Evolutionary conservation across 208 protist species (phyloP).

Genomic region (Herpetomonas samuelpessoai): DNA sequence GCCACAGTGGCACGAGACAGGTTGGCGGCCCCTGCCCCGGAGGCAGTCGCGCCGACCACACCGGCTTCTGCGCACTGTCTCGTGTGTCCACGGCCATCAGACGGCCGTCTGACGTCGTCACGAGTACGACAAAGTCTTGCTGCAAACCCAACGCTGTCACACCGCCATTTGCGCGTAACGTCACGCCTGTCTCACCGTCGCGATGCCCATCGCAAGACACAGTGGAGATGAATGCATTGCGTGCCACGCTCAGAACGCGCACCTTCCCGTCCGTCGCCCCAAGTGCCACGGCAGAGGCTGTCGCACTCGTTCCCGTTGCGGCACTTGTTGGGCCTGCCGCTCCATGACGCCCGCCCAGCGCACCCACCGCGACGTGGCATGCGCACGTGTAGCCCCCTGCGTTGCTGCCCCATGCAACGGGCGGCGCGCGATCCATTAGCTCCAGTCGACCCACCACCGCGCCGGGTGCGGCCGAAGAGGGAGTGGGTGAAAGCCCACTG

Average conservation of each 20-base stretch:
- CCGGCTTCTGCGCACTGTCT: conserved; percentile 9
- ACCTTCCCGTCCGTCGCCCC: conserved; percentile 48
- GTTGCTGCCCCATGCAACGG: background rate
- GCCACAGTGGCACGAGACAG: conserved; percentile 38
- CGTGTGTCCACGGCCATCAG: conserved; percentile 27
- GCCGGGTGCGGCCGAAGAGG: no score
- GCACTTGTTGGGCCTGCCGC: background rate
- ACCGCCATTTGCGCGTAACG: conserved; percentile 15
- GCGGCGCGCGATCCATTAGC: conserved; percentile 22
- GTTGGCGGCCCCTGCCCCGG: conserved; percentile 33
- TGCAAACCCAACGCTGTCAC: conserved; percentile 32
- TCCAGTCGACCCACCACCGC: conserved; percentile 10
- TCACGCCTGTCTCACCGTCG: background rate
- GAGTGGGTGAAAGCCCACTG: no score
- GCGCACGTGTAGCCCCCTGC: conserved; percentile 11
- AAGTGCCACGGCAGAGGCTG: conserved; percentile 18
- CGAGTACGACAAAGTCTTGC: conserved; percentile 26
- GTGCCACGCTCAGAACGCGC: conserved; percentile 31
- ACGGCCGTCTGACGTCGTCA: conserved; percentile 33
- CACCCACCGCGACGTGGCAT: conserved; percentile 28
- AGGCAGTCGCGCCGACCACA: conserved; percentile 28
- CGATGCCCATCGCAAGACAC: conserved; percentile 2
- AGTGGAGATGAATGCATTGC: conserved; percentile 22
- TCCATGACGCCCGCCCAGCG: background rate
- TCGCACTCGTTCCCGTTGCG: background rate